phyloP scores from a whole-genome alignment of 73 alveolate genomes.

The Paramecium tetraurelia region DNA sequence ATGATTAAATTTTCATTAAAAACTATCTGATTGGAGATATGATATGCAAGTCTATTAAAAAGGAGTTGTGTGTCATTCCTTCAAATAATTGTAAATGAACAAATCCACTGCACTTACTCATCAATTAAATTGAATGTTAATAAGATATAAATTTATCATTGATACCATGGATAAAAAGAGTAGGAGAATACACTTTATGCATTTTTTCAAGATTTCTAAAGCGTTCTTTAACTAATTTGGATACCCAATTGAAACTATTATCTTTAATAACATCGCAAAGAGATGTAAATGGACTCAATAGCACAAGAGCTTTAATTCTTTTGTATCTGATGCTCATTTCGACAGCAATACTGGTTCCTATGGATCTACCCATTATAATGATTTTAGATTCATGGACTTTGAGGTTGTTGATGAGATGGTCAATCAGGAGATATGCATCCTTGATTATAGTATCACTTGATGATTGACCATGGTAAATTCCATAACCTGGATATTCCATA shows the following conservation, averaged over 20 bases:
- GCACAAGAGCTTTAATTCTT: background rate
- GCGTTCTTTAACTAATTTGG: constrained; percentile 71
- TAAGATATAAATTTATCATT: constrained; percentile 91
- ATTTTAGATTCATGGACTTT: constrained; percentile 75
- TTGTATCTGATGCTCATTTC: constrained; percentile 34
- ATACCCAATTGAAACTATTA: background rate
- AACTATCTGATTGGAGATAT: background rate
- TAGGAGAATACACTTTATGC: constrained; percentile 17
- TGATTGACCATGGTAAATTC: constrained; percentile 71
- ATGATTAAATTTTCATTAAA: background rate
- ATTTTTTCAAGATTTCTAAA: constrained; percentile 90
- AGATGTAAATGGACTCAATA: constrained; percentile 31
- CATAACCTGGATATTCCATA: constrained; percentile 83
- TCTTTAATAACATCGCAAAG: constrained; percentile 16
- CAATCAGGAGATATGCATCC: constrained; percentile 76
- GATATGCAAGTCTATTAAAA: background rate
- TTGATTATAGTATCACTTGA: constrained; percentile 68
- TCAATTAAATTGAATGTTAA: constrained; percentile 43
- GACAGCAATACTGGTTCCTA: constrained; percentile 87
- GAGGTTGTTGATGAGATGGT: constrained; percentile 68
- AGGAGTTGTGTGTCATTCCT: constrained; percentile 35
- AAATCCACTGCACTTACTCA: background rate
- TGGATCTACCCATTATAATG: constrained; percentile 87
- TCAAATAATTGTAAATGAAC: background rate
- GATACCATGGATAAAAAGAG: constrained; percentile 93